These are phyloP conservation scores for Cercospora berteroae DNA, from an alignment of 2,329 filamentous ascomycete species.

Conservation along the genomic window DNA sequence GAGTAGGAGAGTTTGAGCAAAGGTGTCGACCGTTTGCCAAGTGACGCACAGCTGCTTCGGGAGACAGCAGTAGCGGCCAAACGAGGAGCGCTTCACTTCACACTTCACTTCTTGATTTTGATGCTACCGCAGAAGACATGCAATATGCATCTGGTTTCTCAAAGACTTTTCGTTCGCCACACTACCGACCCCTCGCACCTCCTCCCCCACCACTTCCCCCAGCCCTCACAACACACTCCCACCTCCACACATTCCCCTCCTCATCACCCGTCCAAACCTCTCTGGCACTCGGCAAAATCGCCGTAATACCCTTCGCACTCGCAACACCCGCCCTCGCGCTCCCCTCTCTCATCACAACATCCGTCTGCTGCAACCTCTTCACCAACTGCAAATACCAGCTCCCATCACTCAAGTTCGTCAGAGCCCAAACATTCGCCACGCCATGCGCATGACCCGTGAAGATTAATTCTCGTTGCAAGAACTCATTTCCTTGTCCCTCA, in stretches of 20 bases:
- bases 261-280: constrained; percentile 93
- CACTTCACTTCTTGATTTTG: no score
- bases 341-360: constrained; percentile 68
- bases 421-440: constrained; percentile 72
- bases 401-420: constrained; percentile 55
- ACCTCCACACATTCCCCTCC: constrained; percentile 68
- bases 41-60: no score
- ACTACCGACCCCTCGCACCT: constrained; percentile 11
- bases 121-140: no score
- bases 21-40: no score
- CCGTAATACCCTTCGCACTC: constrained; percentile 68
- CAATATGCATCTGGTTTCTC: no score
- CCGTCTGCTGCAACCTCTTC: constrained; percentile 64
- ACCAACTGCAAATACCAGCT: constrained; percentile 76
- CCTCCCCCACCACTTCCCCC: constrained; percentile 20
- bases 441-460: constrained; percentile 87
- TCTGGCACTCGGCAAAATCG: constrained; percentile 77
- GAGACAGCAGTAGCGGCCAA: no score
- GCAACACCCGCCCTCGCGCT: constrained; percentile 45
- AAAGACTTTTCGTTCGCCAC: no score
- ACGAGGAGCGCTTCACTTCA: no score
- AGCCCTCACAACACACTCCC: constrained; percentile 36
- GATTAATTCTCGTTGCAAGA: constrained; percentile 79
- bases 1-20: no score
- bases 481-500: constrained; percentile 85